Percentiles rank a stretch among this genome's conserved stretches.
phyloP scores from a whole-genome alignment of 2,329 filamentous ascomycete genomes.

The Boeremia lycopersici region DNA sequence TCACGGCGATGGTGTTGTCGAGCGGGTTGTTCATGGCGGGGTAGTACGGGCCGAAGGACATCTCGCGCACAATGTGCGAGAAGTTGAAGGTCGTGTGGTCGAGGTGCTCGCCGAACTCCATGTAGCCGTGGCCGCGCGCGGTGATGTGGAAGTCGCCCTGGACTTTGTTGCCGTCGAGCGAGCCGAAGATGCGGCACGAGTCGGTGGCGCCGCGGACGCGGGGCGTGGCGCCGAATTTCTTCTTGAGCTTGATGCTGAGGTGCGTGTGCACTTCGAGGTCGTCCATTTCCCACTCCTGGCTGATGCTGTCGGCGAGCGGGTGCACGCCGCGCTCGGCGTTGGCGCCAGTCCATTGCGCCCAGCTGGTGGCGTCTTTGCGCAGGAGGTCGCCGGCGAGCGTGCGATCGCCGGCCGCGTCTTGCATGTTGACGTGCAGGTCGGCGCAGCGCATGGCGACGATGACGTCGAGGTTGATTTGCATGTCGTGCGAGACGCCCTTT shows the following conservation, averaged over 20 bases:
- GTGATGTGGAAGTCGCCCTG: constrained; percentile 99
- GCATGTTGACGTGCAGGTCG: constrained; percentile 94
- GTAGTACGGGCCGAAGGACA: constrained; percentile 97
- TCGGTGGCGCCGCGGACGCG: constrained; percentile 65
- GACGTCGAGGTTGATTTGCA: constrained; percentile 96
- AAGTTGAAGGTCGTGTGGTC: constrained; percentile 96
- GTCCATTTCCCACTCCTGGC: constrained; percentile 71
- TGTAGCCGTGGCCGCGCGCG: constrained; percentile 92
- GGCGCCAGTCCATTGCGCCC: constrained; percentile 78
- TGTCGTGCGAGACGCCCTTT: constrained; percentile 81
- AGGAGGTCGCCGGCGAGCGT: constrained; percentile 81
- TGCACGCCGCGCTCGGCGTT: constrained; percentile 62
- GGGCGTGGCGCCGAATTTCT: constrained; percentile 75
- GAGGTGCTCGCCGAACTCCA: constrained; percentile 77
- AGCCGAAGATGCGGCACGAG: constrained; percentile 88
- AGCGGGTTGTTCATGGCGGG: constrained; percentile 92
- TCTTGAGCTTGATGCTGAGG: constrained; percentile 72
- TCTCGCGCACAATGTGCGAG: constrained; percentile 92
- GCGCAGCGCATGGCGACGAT: constrained; percentile 86
- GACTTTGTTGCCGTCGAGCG: constrained; percentile 90
- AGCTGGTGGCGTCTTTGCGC: constrained; percentile 76
- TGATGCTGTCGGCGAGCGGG: constrained; percentile 50
- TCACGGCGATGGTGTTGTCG: constrained; percentile 87
- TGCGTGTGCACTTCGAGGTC: constrained; percentile 94
- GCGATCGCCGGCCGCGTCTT: constrained; percentile 90